A percentile compares a stretch with the other conserved stretches of the same genome.
Evolutionary conservation across 345 rosid genomes (phyloP).

Genomic region (Nephelium lappaceum): DNA sequence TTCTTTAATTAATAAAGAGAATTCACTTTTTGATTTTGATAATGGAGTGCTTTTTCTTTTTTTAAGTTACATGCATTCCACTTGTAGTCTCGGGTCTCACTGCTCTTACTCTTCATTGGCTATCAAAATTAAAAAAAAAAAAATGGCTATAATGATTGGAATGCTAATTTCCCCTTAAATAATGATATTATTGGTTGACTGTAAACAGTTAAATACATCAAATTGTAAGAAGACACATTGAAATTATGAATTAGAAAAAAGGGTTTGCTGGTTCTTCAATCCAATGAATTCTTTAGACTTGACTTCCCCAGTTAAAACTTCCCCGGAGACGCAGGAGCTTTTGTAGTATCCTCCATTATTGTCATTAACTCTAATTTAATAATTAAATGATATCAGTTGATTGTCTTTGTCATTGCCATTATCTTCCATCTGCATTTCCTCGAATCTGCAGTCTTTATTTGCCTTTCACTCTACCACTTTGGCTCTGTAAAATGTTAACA

Average conservation of each 20-base stretch:
- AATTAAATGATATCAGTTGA: neutral
- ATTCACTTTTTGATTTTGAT: neutral
- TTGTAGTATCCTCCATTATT: neutral
- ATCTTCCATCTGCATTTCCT: constrained; percentile 2
- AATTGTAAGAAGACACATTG: neutral
- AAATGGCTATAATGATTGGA: neutral
- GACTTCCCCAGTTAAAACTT: constrained; percentile 10
- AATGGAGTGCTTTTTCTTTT: neutral
- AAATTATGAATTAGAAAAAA: neutral
- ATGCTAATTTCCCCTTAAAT: neutral
- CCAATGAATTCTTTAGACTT: neutral
- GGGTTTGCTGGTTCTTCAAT: neutral
- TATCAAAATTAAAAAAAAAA: no score
- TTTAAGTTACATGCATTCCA: neutral
- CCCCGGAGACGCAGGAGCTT: neutral
- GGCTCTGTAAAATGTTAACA: no score
- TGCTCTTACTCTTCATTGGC: neutral
- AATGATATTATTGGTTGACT: neutral
- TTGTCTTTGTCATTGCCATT: neutral
- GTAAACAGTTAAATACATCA: neutral
- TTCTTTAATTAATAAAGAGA: neutral
- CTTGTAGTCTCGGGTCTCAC: neutral
- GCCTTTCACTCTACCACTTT: neutral
- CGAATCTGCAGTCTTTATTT: neutral
- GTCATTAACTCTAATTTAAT: neutral